Evolutionary conservation across 1,139 yeast genomes (phyloP).

Genomic region (Pichia sp.): DNA sequence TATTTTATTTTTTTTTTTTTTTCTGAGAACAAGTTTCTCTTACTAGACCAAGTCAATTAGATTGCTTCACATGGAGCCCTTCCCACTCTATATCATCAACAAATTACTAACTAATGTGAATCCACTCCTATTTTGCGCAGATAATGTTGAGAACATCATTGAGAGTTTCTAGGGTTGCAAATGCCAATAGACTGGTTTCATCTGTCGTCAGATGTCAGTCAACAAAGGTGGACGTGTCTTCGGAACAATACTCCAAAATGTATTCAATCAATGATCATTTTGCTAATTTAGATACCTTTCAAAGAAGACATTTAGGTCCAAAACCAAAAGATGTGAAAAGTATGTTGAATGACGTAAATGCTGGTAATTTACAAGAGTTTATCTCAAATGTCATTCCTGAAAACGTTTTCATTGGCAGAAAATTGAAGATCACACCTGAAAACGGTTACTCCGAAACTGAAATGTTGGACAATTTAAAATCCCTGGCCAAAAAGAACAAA

Average conservation of each 20-base stretch:
- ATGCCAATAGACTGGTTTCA: no score
- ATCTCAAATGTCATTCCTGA: constrained; percentile 69
- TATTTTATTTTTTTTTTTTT: no score
- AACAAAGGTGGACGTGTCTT: constrained; percentile 39
- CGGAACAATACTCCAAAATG: constrained; percentile 34
- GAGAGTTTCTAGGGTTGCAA: no score
- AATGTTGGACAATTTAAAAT: constrained; percentile 60
- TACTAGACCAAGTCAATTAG: no score
- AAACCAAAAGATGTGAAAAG: constrained; percentile 47
- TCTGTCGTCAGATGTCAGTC: constrained; percentile 5
- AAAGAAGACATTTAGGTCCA: constrained; percentile 90
- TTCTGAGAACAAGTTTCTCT: no score
- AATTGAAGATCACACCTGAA: constrained; percentile 53
- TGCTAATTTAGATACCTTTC: constrained; percentile 61
- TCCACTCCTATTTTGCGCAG: no score
- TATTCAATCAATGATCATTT: constrained; percentile 29
- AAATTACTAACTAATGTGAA: no score
- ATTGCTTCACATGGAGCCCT: no score
- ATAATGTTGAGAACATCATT: no score
- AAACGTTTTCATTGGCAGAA: constrained; percentile 61
- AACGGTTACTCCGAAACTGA: constrained; percentile 76
- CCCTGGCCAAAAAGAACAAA: constrained; percentile 69
- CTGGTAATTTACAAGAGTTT: constrained; percentile 60
- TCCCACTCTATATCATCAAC: no score
- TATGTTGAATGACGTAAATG: constrained; percentile 65